Evolutionary conservation across 129 eudicot genomes (phyloP).

Genomic region (Daucus carota): DH1_v3.0 NC_030384.2:40422001-40422500

Average conservation of each 20-base stretch:
- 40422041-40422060: background rate
- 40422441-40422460: too few relatives aligned
- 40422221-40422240: background rate
- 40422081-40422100: background rate
- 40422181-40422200: too few relatives aligned
- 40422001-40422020: too few relatives aligned
- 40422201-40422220: background rate
- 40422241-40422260: too few relatives aligned
- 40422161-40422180: background rate
- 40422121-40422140: background rate
- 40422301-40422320: background rate
- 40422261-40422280: too few relatives aligned
- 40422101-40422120: background rate
- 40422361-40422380: too few relatives aligned
- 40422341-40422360: background rate
- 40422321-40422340: background rate
- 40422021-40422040: background rate
- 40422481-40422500: background rate
- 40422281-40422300: too few relatives aligned
- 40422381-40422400: too few relatives aligned
- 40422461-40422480: background rate
- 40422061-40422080: background rate
- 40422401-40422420: too few relatives aligned
- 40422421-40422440: too few relatives aligned
- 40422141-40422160: background rate